Base-by-base conservation (phyloP, 345 rosid genomes). In the Salix brachista region DNA sequence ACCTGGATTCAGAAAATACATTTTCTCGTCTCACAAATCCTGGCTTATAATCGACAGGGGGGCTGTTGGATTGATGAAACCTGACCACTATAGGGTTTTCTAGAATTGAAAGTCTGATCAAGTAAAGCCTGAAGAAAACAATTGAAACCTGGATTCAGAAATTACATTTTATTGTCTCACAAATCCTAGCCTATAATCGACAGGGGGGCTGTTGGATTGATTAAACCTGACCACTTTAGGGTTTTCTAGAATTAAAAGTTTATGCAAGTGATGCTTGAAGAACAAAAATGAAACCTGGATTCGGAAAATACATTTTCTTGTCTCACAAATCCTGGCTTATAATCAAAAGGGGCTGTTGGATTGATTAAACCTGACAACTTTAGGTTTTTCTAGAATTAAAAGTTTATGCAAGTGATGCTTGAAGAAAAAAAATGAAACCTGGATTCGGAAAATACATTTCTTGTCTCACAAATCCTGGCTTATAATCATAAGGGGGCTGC, bases 381-480 rank as follows among this genome's bases (percentile, higher is more conserved):
- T 0, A 18, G 0, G n/a, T 12, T 21, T 54, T 54, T 54, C 12
- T 21, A 0, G 26, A 23, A 10, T 56, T 56, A 2, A 19, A 8
- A 54, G 12, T 56, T 13, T 2, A 30, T 2, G 32, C 0, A 41
- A 2, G 13, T 56, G 11, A n/a, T 4, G 3, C 36, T 34, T 0
- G 36, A 34, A 34, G 1, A 34, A 3, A 52, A 30, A 32, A 32
- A 32, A 32, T 4, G 34, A 32, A 32, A 32, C 32, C 32, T 30
- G 32, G 32, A 30, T 30, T 30, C 4, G 4, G 32, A 3, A 30
- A 30, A 7, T 5, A 88, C 77, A 88, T 80, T 12, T 12, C 39
- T 14, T 9, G 62, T 11, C 60, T 2, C 3, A 2, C 11, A 0
- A 2, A 3, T 10, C 12, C 60, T 54, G 0, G 10, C 60, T 9